Base-by-base conservation (phyloP, 2,329 filamentous ascomycete genomes). In the Fulvia fulva region DNA sequence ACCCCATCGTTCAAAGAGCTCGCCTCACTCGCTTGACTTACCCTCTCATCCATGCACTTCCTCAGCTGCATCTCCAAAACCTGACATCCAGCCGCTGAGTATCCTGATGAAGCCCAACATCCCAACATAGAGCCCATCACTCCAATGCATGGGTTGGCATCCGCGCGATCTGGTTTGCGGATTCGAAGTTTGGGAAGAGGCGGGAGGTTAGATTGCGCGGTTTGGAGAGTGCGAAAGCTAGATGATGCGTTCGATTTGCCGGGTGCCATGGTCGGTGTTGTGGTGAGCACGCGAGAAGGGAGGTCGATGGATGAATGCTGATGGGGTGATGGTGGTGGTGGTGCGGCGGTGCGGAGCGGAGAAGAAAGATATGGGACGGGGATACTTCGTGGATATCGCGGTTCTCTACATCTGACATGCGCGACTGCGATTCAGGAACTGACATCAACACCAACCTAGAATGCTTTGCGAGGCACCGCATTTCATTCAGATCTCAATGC, bases 31-130 rank as follows among this genome's bases (percentile, higher is more conserved):
- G 9, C 22, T 19, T 57, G 73, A 80, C 80, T 70, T 81, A 88
- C 85, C 62, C 87, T 86, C 56, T 83, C 83, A 78, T 97, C 93
- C 91, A 97, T 96, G 73, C 85, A 88, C 54, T 78, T 76, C 67
- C 83, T 78, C 65, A 88, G 73, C 69, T 84, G 81, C 66, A 84
- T 78, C 70, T 87, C 85, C 32, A 88, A 73, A 43, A 77, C 77
- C 30, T 79, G 79, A 66, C 85, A 88, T 43, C 81, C 84, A 69
- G 82, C 78, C n/a, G 79, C 73, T 21, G 75, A 87, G 75, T 87
- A 87, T 50, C 89, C 89, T 28, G 87, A 83, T 2, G 89, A 92
- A 1, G 90, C 90, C 90, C 90, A 94, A 76, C 90, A 94, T 62
- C 88, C 89, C 68, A 88, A 73, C 67, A 88, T 83, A 53, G 83